Evolutionary conservation across 176 grass and related monocot species (phyloP).

Genomic region (Raddia distichophylla): DNA sequence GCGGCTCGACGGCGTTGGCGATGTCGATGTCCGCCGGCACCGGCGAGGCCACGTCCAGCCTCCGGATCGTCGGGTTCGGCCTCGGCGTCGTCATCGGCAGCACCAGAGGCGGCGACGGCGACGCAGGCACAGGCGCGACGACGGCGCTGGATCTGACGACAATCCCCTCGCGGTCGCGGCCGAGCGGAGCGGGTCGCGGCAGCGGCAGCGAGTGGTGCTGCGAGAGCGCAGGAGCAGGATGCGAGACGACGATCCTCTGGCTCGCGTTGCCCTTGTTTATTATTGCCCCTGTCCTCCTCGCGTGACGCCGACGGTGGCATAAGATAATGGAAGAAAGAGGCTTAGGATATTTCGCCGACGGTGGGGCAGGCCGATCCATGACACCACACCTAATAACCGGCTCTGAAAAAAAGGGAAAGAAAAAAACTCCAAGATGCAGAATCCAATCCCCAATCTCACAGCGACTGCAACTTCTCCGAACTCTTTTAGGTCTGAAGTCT

Average conservation of each 20-base stretch:
- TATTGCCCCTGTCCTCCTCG: not conserved
- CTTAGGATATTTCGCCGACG: slow-evolving; percentile 31
- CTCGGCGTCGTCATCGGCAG: slow-evolving; percentile 37
- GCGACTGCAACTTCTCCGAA: not conserved
- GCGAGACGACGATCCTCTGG: slow-evolving; percentile 14
- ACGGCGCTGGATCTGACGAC: slow-evolving; percentile 51
- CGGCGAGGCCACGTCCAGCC: slow-evolving; percentile 73
- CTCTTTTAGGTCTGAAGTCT: too few species aligned
- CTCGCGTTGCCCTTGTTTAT: slow-evolving; percentile 50
- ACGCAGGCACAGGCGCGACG: slow-evolving; percentile 24
- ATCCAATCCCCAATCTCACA: not conserved
- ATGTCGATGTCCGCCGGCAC: slow-evolving; percentile 97
- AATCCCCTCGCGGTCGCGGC: not conserved
- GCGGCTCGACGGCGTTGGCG: slow-evolving; percentile 87
- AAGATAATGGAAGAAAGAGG: slow-evolving; percentile 44
- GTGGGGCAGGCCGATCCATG: slow-evolving; percentile 66
- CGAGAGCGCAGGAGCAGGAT: slow-evolving; percentile 37
- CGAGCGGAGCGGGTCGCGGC: not conserved
- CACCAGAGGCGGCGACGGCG: not conserved
- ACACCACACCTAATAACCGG: slow-evolving; percentile 26
- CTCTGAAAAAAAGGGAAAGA: not conserved
- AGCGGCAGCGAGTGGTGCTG: slow-evolving; percentile 33
- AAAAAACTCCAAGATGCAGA: too few species aligned
- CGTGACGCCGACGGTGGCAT: slow-evolving; percentile 36
- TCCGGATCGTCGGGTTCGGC: slow-evolving; percentile 66